Base-by-base conservation (phyloP, 192 early-diverging fungal species). In the Entomortierella parvispora region DNA sequence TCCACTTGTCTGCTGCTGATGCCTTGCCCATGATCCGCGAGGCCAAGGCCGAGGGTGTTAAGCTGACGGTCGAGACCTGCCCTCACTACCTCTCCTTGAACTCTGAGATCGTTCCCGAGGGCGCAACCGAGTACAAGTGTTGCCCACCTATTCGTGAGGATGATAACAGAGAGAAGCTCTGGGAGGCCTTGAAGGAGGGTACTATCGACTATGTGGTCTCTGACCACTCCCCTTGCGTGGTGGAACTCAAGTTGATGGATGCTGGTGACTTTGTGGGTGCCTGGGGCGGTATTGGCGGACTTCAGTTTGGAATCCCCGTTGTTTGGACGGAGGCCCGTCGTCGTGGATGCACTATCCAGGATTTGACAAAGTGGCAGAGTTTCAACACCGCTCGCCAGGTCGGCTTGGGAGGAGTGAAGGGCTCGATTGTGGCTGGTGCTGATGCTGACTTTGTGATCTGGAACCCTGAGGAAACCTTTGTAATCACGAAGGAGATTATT, bases 361-460 rank as follows among this genome's bases (percentile, higher is more conserved):
- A 90, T 31, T 69, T 92, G 53, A 80, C 85, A 17, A 83, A 81
- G 20, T 87, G 91, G 90, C 67, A 92, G 48, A 89, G 87, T 70
- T 85, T 87, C 71, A 81, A 81, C 57, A 88, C 93, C 4, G 89
- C 93, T 8, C 78, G 80, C 22, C 88, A 89, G 58, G 79, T 87
- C 18, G 84, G 84, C 3, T 82, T 94, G 45, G 45, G 68, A 11
- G 80, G 86, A 47, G 79, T 87, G 62, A 94, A 94, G 83, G 93
- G 93, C 20, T 82, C 82, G 31, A 86, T 94, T 33, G 69, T 84
- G 15, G 85, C 83, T 5, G 92, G 92, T n/a, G 59, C 82, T 34
- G 93, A 94, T 71, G 93, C 88, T 10, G 93, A 94, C 83, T 86
- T 94, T 76, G 90, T 92, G 47, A 84, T 94, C 59, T 94, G 91